Conservation (phyloP, 2,329 filamentous ascomycete genomes). For the Decorospora gaudefroyi region DNA sequence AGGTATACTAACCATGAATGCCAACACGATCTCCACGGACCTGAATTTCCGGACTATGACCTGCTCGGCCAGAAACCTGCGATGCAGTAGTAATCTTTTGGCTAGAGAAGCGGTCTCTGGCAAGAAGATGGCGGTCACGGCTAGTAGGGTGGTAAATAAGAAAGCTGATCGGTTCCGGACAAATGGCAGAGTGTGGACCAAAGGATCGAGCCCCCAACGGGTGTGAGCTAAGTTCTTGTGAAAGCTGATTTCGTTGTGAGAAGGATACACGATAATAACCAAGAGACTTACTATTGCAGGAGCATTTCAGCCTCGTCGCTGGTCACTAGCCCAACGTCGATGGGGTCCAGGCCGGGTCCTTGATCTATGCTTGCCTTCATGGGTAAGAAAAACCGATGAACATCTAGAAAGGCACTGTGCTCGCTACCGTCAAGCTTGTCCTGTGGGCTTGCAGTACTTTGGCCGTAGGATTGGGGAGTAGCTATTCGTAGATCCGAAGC, state of each 20-base stretch:
- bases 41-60: constrained; percentile 66
- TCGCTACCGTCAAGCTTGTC: constrained; percentile 41
- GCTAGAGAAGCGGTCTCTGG: constrained; percentile 67
- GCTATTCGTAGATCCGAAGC: constrained; percentile 70
- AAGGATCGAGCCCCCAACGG: constrained; percentile 72
- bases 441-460: constrained; percentile 35
- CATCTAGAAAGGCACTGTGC: constrained; percentile 51
- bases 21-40: constrained; percentile 74
- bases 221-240: constrained; percentile 72
- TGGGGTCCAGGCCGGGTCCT: constrained; percentile 67
- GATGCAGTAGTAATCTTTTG: constrained; percentile 67
- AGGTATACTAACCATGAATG: constrained; percentile 75
- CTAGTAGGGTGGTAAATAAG: constrained; percentile 71
- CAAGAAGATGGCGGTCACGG: constrained; percentile 69
- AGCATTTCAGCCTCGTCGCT: constrained; percentile 66
- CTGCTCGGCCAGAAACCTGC: constrained; percentile 64
- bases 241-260: constrained; percentile 55
- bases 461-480: constrained; percentile 37
- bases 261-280: not conserved
- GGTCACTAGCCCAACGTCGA: constrained; percentile 71
- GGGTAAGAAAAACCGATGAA: constrained; percentile 69
- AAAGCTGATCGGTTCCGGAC: constrained; percentile 71
- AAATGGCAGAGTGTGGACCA: constrained; percentile 67
- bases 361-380: constrained; percentile 66
- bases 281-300: constrained; percentile 63